phyloP scores from a whole-genome alignment of 176 grass and related monocot species.

The Carex cristatella region DNA sequence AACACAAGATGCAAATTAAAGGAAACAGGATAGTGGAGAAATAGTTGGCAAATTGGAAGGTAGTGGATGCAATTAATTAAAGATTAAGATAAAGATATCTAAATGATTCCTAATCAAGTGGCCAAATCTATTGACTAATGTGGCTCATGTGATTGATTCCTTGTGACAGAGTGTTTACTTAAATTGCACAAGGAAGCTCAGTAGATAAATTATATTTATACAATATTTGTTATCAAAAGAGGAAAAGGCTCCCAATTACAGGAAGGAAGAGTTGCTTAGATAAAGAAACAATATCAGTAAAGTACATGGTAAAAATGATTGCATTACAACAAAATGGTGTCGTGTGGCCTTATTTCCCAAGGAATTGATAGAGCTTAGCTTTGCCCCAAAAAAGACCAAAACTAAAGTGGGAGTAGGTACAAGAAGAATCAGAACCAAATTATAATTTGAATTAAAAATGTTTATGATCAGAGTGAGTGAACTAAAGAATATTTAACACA shows the following conservation, averaged over 20 bases:
- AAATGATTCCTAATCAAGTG: background rate
- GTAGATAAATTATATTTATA: background rate
- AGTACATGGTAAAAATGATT: constrained; percentile 2
- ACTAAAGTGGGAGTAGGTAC: constrained; percentile 5
- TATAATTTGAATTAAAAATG: background rate
- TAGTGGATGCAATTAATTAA: constrained; percentile 11
- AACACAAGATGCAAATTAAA: background rate
- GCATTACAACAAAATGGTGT: constrained; percentile 1
- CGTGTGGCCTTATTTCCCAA: background rate
- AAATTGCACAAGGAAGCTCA: background rate
- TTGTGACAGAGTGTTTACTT: background rate
- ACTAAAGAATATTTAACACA: background rate
- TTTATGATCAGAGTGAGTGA: background rate
- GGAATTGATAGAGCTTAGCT: background rate
- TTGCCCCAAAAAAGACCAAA: background rate
- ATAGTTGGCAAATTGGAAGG: constrained; percentile 2
- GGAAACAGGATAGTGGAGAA: background rate
- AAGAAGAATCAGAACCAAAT: background rate
- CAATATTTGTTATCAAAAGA: background rate
- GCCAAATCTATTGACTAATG: constrained; percentile 20
- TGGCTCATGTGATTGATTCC: background rate
- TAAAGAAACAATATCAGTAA: background rate
- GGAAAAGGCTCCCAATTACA: background rate
- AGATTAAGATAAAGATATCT: background rate
- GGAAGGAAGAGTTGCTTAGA: background rate